Evolutionary conservation across 345 rosid genomes (phyloP), one percentile per base, ranked within the genome.

Genomic region (Aquilaria malaccensis): DNA sequence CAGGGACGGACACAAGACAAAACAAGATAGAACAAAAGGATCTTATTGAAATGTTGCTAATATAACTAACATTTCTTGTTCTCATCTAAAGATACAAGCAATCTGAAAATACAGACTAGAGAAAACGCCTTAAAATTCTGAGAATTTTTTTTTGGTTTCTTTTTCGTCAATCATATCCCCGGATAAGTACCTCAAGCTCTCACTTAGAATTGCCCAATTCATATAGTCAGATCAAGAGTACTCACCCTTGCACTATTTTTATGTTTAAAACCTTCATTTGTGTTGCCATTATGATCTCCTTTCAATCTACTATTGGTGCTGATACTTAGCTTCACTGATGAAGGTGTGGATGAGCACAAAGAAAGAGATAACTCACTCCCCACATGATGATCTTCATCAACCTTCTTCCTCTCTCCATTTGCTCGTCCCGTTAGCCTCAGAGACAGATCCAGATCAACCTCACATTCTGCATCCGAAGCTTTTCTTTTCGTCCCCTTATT

Each of bases 211-310:
- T 72, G 65, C 74, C 62, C 60, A 68, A 82, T 88, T 88, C 97
- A 88, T 79, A 91, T 74, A 84, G 97, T 91, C 86, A 88, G 97
- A 91, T 84, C 91, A 63, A 85, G 94, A 81, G 96, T 88, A 85
- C 94, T 91, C 68, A 83, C 76, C 83, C 87, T 70, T 76, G 74
- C 76, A 50, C 61, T 70, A 64, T 74, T 73, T 58, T 46, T 51
- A n/a, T 29, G 45, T 9, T 37, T 37, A 37, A 37, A 37, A 37
- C 43, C 43, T 9, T 3, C 7, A 37, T 37, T 37, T 4, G 7
- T 37, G 43, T 9, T 37, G 43, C 43, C 7, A 37, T 37, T 37
- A 30, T 48, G 72, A 45, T 60, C 58, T 9, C 55, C 76, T 59
- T 73, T 74, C 60, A 76, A 68, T 72, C 77, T 82, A 50, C 74